These are phyloP conservation scores for Penicillium atrosanguineum DNA, from an alignment of 495 filamentous ascomycete genomes.

Conservation along the genomic window DNA sequence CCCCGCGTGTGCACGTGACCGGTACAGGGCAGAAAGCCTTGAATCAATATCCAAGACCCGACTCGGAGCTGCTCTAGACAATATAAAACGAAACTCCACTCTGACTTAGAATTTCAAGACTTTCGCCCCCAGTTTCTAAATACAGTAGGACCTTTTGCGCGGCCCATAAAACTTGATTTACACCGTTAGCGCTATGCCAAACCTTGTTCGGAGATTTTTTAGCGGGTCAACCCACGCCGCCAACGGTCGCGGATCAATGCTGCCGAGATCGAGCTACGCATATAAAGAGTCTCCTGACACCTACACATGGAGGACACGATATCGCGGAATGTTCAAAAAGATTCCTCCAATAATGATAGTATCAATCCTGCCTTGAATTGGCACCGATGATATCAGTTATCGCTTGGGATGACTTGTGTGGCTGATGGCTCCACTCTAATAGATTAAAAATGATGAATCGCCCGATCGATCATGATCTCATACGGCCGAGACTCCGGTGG, in stretches of 20 bases:
- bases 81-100: background rate
- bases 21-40: background rate
- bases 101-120: background rate
- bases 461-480: constrained; percentile 31
- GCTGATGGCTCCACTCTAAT: constrained; percentile 32
- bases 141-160: background rate
- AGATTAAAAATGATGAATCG: constrained; percentile 33
- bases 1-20: background rate
- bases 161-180: constrained; percentile 16
- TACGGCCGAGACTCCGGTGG: constrained; percentile 19
- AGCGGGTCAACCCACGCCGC: constrained; percentile 10
- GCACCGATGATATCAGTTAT: constrained; percentile 20
- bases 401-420: constrained; percentile 26
- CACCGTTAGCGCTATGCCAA: constrained; percentile 10
- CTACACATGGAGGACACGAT: background rate
- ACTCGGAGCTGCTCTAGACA: background rate
- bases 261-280: background rate
- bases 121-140: constrained; percentile 1
- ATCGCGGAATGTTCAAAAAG: background rate
- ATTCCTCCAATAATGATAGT: background rate
- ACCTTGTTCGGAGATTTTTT: constrained; percentile 15
- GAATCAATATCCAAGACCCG: background rate
- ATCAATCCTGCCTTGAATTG: background rate
- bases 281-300: background rate
- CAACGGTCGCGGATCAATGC: constrained; percentile 8